Conservation (phyloP, 768 basidiomycete species). For the Tylopilus balloui region DNA sequence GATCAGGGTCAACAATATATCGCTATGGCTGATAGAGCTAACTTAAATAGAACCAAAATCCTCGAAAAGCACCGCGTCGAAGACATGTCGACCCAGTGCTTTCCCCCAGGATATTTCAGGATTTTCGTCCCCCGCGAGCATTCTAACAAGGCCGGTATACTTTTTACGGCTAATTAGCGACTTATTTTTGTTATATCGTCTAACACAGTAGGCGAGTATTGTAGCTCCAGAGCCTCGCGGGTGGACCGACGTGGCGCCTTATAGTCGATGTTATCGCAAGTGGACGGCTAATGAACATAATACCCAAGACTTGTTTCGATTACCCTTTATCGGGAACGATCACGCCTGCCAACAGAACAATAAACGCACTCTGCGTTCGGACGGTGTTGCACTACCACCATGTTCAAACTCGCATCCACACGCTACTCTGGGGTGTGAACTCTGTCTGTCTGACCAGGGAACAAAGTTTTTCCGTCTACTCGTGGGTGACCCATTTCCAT, state of each 20-base stretch:
- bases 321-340: background rate
- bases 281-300: background rate
- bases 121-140: constrained; percentile 12
- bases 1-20: constrained; percentile 27
- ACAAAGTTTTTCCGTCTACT: constrained; percentile 6
- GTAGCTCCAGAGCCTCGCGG: constrained; percentile 14
- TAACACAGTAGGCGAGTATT: constrained; percentile 1
- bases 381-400: background rate
- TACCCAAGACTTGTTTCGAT: background rate
- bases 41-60: constrained; percentile 14
- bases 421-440: background rate
- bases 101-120: constrained; percentile 28
- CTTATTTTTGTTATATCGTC: constrained; percentile 26
- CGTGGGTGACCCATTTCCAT: constrained; percentile 4
- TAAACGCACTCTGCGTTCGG: background rate
- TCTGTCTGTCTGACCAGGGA: background rate
- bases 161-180: constrained; percentile 5
- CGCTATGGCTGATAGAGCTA: constrained; percentile 7
- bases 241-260: background rate
- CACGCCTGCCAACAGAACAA: background rate
- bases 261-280: too few species aligned
- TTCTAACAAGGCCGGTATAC: background rate
- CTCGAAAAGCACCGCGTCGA: constrained; percentile 34
- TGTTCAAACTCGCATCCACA: background rate
- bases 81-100: constrained; percentile 8